Conservation (phyloP, 2,329 filamentous ascomycete species). For the Cercospora sesami region DNA sequence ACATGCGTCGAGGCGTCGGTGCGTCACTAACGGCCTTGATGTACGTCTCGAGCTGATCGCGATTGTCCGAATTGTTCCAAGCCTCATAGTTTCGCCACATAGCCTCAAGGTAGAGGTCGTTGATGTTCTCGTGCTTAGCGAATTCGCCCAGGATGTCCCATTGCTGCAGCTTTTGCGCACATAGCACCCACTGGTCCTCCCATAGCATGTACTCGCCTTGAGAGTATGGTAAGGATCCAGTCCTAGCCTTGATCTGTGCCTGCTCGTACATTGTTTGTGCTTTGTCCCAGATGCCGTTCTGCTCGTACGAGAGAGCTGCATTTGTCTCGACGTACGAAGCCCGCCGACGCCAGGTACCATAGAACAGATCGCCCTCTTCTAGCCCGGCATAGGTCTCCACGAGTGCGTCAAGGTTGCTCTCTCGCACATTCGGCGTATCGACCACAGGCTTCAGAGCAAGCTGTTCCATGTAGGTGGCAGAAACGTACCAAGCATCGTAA, state of each 20-base stretch:
- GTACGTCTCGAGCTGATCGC: constrained; percentile 85
- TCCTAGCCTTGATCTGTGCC: constrained; percentile 94
- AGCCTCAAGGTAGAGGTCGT: constrained; percentile 90
- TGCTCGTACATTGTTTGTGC: constrained; percentile 95
- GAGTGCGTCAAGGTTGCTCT: constrained; percentile 95
- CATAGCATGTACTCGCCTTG: constrained; percentile 98
- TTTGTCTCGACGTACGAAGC: constrained; percentile 98
- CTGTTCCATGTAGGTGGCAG: constrained; percentile 84
- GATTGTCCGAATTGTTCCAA: constrained; percentile 83
- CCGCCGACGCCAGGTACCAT: constrained; percentile 91
- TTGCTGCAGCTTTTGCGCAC: constrained; percentile 95
- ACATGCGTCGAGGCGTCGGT: constrained; percentile 86
- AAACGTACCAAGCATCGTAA: constrained; percentile 97
- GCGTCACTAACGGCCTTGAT: constrained; percentile 98
- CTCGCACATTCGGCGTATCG: constrained; percentile 79
- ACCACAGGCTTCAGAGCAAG: constrained; percentile 79
- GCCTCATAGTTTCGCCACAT: constrained; percentile 95
- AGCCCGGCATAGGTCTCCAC: constrained; percentile 87
- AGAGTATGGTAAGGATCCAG: constrained; percentile 92
- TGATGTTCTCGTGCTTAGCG: constrained; percentile 97
- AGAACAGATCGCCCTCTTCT: constrained; percentile 95
- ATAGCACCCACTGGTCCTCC: constrained; percentile 99
- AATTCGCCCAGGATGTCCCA: constrained; percentile 99
- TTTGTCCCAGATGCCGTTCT: constrained; percentile 99
- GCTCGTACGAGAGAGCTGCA: constrained; percentile 93